Evolutionary conservation across 331 rosid species (phyloP).

Genomic region (Telfairia occidentalis): DNA sequence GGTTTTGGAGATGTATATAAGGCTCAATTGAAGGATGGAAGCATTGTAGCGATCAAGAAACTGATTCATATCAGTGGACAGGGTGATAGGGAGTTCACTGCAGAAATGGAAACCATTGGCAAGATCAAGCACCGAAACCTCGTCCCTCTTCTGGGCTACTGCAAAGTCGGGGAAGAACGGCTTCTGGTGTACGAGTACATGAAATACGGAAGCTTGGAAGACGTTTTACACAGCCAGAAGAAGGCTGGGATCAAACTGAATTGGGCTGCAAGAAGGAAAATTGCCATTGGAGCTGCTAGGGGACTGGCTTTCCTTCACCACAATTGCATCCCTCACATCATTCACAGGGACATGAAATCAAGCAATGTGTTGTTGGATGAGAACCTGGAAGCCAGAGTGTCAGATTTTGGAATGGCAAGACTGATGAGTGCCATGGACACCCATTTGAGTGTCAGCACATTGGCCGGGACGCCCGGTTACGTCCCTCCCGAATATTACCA

Average conservation of each 20-base stretch:
- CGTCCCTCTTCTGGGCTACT: slow-evolving; percentile 91
- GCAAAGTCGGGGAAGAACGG: slow-evolving; percentile 71
- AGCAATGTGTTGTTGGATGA: slow-evolving; percentile 75
- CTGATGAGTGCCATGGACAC: slow-evolving; percentile 61
- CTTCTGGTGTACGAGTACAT: slow-evolving; percentile 52
- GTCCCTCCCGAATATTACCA: slow-evolving; percentile 97
- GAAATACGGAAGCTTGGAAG: slow-evolving; percentile 51
- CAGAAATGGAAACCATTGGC: slow-evolving; percentile 98
- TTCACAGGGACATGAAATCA: slow-evolving; percentile 59
- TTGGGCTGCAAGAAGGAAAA: slow-evolving; percentile 49
- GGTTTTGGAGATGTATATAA: slow-evolving; percentile 91
- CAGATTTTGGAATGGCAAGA: slow-evolving; percentile 86
- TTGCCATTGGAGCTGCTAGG: slow-evolving; percentile 49
- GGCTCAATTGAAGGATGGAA: slow-evolving; percentile 85
- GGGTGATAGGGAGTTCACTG: slow-evolving; percentile 94
- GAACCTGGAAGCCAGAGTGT: slow-evolving; percentile 48
- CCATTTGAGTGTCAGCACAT: slow-evolving; percentile 57
- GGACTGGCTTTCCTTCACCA: slow-evolving; percentile 58
- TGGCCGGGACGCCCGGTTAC: slow-evolving; percentile 73
- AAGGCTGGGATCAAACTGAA: slow-evolving; percentile 39
- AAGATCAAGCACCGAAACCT: slow-evolving; percentile 87
- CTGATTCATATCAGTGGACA: slow-evolving; percentile 82
- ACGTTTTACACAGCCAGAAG: slow-evolving; percentile 42
- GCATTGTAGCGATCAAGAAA: slow-evolving; percentile 82
- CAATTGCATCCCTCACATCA: slow-evolving; percentile 49